Evolutionary conservation across 768 basidiomycete genomes (phyloP).

Genomic region (Postia placenta): DNA sequence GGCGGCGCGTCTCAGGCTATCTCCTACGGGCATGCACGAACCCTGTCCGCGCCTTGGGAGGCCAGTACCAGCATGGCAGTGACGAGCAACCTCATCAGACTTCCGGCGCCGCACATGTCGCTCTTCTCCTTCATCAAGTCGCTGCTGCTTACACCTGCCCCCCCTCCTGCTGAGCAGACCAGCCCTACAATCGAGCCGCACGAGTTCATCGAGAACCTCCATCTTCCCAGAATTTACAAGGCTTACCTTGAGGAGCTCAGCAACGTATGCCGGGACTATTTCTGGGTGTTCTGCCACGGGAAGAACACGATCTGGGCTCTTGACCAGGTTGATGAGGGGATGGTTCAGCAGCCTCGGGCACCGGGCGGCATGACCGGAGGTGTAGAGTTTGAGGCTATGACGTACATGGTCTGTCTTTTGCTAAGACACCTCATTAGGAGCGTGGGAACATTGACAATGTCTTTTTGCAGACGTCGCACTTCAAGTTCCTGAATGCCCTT

Average conservation of each 20-base stretch:
- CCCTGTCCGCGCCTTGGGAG: conserved; percentile 52
- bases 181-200: conserved; percentile 62
- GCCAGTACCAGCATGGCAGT: conserved; percentile 30
- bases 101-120: conserved; percentile 69
- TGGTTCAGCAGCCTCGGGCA: conserved; percentile 86
- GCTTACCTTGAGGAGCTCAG: conserved; percentile 77
- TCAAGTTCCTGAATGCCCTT: conserved; percentile 81
- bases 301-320: conserved; percentile 90
- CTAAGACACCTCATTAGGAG: no score
- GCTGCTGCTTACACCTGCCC: conserved; percentile 67
- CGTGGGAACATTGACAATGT: no score
- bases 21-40: conserved; percentile 19
- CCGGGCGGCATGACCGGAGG: conserved; percentile 99
- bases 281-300: conserved; percentile 96
- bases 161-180: conserved; percentile 57
- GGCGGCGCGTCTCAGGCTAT: conserved; percentile 18
- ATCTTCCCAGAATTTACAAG: conserved; percentile 70
- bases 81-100: conserved; percentile 48
- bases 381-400: conserved; percentile 96
- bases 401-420: conserved; percentile 78
- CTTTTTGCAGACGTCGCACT: conserved; percentile 75
- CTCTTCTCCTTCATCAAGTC: conserved; percentile 71
- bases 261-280: conserved; percentile 90
- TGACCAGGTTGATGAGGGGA: conserved; percentile 72
- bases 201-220: conserved; percentile 72